Evolutionary conservation across 371 early-diverging fungal genomes (phyloP).

Genomic region (Mortierella sp.): DNA sequence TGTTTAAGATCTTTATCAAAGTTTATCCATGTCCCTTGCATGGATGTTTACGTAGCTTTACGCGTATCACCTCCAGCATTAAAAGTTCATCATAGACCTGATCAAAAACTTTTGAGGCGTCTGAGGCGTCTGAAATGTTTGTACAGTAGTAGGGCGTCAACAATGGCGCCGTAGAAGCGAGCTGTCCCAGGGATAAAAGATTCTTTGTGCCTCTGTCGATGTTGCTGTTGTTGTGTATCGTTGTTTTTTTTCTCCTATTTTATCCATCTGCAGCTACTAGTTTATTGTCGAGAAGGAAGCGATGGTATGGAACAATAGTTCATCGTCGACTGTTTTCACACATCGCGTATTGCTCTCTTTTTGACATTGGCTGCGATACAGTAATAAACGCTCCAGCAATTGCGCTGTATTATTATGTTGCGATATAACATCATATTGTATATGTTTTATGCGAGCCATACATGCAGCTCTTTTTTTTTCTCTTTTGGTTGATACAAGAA

Average conservation of each 20-base stretch:
- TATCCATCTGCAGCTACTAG: constrained; percentile 10
- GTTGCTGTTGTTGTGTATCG: neutral
- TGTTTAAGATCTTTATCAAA: neutral
- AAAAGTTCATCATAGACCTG: too few species aligned
- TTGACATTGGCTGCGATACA: too few species aligned
- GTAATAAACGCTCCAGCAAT: too few species aligned
- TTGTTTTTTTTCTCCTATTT: neutral
- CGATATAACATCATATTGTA: neutral
- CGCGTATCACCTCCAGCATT: neutral
- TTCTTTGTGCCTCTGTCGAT: neutral
- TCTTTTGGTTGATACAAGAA: neutral
- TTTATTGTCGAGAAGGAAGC: too few species aligned
- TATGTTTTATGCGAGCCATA: neutral
- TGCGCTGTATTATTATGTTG: neutral
- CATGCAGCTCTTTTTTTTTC: neutral
- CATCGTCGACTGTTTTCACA: too few species aligned
- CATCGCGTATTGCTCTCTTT: too few species aligned
- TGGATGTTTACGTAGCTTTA: neutral
- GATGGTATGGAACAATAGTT: neutral
- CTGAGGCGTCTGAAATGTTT: too few species aligned
- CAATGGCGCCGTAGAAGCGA: constrained; percentile 1
- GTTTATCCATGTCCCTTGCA: constrained; percentile 10
- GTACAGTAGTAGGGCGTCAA: neutral
- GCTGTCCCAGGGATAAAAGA: too few species aligned
- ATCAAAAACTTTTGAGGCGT: too few species aligned